Base-by-base conservation (phyloP, 2,329 filamentous ascomycete species). In the Aspergillus sp. region DNA sequence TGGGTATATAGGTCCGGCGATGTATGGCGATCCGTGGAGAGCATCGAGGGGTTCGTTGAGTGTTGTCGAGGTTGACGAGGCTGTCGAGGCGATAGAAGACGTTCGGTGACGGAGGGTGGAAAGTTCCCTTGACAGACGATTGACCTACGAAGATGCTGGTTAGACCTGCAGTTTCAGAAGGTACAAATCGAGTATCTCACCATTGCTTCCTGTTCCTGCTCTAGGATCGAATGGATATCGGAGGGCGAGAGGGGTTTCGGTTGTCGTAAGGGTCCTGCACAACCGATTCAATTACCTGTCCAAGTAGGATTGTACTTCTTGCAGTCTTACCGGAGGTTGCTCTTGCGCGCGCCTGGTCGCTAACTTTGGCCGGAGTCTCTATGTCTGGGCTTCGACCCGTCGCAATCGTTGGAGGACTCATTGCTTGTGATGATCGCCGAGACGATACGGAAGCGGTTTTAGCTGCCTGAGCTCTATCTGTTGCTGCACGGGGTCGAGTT, bases 151-250 rank as follows among this genome's bases (percentile, higher is more conserved):
- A 49, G 24, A 6, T n/a, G 21, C 14, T 6, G 21, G 43, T 52
- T 19, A 31, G 39, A 47, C 15, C 2, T 33, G 52, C 27, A 12
- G 7, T 19, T 23, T 12, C 21, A 41, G 23, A n/a, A 9, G 37
- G 27, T n/a, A 24, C 41, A 52, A 27, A 11, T 39, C 39, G 17
- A 11, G 33, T 53, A 78, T 41, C 86, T 63, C 82, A 95, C 93
- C 68, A 97, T 89, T 37, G 92, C 90, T 75, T 98, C 93, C 68
- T 98, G 93, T 72, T 98, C 93, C 75, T 96, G 95, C 76, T 98
- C 93, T 24, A 97, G 82, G 77, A 96, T 86, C 59, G 90, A 82
- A 74, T 97, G 92, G 60, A 98, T 82, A 73, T 98, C 93, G 3
- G 91, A 90, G 1, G 91, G 88, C 0, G 93, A 97, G 72, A 97